Conservation (phyloP, 2,329 filamentous ascomycete species). For the Shiraia bambusicola region DNA sequence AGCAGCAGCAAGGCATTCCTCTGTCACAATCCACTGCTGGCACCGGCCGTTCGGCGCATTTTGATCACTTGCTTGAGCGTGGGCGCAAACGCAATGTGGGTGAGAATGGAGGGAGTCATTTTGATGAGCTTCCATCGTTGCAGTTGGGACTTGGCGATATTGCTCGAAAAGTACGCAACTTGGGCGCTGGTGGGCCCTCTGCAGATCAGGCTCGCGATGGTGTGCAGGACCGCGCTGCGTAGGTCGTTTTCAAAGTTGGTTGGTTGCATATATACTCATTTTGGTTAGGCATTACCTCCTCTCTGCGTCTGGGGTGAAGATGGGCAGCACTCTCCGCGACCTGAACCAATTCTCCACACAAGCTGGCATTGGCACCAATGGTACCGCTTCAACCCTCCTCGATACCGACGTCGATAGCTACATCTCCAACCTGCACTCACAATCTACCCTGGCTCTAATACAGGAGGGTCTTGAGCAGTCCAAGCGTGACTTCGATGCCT, state of each 20-base stretch:
- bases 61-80: slow-evolving; percentile 64
- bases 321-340: slow-evolving; percentile 80
- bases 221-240: slow-evolving; percentile 54
- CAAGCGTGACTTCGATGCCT: slow-evolving; percentile 86
- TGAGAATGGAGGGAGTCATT: slow-evolving; percentile 58
- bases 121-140: slow-evolving; percentile 81
- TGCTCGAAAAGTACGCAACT: slow-evolving; percentile 69
- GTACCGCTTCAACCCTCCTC: slow-evolving; percentile 43
- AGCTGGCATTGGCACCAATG: slow-evolving; percentile 63
- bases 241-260: slow-evolving; percentile 33
- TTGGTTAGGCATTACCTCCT: slow-evolving; percentile 79
- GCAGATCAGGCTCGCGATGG: slow-evolving; percentile 49
- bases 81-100: slow-evolving; percentile 68
- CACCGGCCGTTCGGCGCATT: slow-evolving; percentile 58
- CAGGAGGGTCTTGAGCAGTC: slow-evolving; percentile 87
- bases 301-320: slow-evolving; percentile 89
- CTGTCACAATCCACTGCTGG: slow-evolving; percentile 36
- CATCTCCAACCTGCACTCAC: slow-evolving; percentile 80
- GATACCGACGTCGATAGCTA: slow-evolving; percentile 68
- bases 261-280: slow-evolving; percentile 19
- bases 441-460: slow-evolving; percentile 89
- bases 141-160: slow-evolving; percentile 92
- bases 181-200: slow-evolving; percentile 72
- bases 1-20: slow-evolving; percentile 36
- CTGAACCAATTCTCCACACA: slow-evolving; percentile 72